Conservation (phyloP, 352 stramenopile genomes). For the Globisporangium uncinulatum region DNA sequence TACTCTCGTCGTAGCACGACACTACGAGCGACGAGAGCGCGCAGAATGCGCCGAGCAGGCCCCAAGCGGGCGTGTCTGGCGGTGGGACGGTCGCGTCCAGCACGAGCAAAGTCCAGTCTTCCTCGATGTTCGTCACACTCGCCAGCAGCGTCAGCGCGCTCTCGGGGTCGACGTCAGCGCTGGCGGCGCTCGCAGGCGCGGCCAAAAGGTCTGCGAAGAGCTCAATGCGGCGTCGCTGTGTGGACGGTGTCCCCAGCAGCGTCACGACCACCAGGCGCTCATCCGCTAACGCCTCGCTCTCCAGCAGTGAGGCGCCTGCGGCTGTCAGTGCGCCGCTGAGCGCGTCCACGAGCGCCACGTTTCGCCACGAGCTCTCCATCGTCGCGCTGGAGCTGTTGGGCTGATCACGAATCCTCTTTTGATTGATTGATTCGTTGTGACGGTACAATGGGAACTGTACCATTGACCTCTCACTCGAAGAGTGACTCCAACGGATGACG, state of each 20-base stretch:
- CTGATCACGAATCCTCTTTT: no score
- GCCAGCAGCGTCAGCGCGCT: slow-evolving; percentile 33
- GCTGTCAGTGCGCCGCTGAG: slow-evolving; percentile 24
- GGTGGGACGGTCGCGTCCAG: slow-evolving; percentile 24
- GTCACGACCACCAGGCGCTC: slow-evolving; percentile 50
- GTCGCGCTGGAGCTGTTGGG: no score
- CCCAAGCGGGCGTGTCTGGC: background rate
- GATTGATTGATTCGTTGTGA: no score
- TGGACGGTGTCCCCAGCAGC: slow-evolving; percentile 33
- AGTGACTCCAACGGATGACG: no score
- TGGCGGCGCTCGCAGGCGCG: slow-evolving; percentile 9
- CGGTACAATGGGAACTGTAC: no score
- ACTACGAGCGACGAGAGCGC: slow-evolving; percentile 65
- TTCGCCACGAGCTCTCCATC: slow-evolving; percentile 46
- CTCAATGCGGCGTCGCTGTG: slow-evolving; percentile 17
- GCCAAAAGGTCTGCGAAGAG: slow-evolving; percentile 28
- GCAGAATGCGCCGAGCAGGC: slow-evolving; percentile 38
- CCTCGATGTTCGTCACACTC: slow-evolving; percentile 31
- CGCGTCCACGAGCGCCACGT: slow-evolving; percentile 32
- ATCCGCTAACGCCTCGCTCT: slow-evolving; percentile 27
- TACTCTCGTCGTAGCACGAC: slow-evolving; percentile 22
- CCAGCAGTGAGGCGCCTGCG: slow-evolving; percentile 29
- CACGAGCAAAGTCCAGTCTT: slow-evolving; percentile 51
- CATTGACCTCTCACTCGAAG: no score
- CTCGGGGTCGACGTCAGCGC: slow-evolving; percentile 5